phyloP scores from a whole-genome alignment of 108 stramenopile genomes.

The Craspedostauros australis region DNA sequence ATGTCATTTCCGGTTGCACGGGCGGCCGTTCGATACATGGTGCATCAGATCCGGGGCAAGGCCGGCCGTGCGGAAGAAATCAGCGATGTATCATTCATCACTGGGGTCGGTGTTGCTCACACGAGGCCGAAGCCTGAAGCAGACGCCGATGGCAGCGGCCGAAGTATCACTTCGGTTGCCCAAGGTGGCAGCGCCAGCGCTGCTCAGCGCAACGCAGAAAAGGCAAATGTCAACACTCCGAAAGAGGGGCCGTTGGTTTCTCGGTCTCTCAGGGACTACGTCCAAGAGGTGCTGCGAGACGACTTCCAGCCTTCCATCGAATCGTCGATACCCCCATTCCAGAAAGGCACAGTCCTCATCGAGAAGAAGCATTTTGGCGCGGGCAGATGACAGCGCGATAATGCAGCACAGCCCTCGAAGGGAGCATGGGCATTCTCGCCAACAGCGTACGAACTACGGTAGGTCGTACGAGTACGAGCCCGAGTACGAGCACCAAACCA shows the following conservation, averaged over 20 bases:
- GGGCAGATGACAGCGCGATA: no score
- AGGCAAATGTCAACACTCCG: no score
- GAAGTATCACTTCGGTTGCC: not conserved
- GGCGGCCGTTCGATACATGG: constrained; percentile 59
- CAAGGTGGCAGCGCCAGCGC: constrained; percentile 18
- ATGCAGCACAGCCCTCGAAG: no score
- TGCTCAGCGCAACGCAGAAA: no score
- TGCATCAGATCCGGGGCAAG: constrained; percentile 13
- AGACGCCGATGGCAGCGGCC: not conserved
- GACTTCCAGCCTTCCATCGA: constrained; percentile 48
- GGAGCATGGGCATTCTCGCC: no score
- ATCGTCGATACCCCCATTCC: constrained; percentile 33
- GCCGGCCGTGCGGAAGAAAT: not conserved
- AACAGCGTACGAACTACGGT: no score
- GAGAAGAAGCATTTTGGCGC: no score
- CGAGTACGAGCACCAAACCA: no score
- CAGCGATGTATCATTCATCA: constrained; percentile 63
- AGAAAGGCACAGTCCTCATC: constrained; percentile 46
- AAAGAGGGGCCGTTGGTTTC: no score
- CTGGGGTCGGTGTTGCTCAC: constrained; percentile 46
- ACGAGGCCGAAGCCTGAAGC: constrained; percentile 5
- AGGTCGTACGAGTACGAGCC: no score
- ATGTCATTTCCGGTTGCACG: constrained; percentile 72
- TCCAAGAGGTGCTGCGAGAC: constrained; percentile 39
- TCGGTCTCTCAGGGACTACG: constrained; percentile 44